These are phyloP conservation scores for Avicennia marina DNA, from an alignment of 257 asterid species.

Conservation along the genomic window DNA sequence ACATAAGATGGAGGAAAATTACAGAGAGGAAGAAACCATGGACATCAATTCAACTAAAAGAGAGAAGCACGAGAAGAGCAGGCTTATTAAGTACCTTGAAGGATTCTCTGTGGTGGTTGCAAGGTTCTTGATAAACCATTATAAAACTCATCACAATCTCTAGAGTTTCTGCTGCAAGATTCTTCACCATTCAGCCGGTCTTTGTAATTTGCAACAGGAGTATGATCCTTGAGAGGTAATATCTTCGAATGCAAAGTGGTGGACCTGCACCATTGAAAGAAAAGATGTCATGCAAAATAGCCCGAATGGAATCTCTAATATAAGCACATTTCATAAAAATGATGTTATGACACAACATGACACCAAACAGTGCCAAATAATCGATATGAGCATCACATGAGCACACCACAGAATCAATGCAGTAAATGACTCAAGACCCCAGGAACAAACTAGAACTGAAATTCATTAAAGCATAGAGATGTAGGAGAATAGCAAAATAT, in stretches of 20 bases:
- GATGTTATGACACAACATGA: no score
- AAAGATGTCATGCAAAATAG: no score
- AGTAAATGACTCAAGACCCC: no score
- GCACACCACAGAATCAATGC: no score
- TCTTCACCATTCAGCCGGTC: constrained; percentile 52
- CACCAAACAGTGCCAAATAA: no score
- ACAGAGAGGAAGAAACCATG: neutral
- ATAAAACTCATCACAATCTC: constrained; percentile 47
- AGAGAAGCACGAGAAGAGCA: neutral
- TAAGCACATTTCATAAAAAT: no score
- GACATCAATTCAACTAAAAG: neutral
- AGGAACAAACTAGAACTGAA: no score
- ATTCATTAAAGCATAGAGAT: no score
- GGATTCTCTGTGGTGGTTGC: constrained; percentile 54
- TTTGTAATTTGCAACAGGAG: constrained; percentile 25
- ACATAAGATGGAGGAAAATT: neutral
- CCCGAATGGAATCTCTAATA: no score
- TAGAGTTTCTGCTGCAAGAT: constrained; percentile 33
- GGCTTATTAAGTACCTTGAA: constrained; percentile 40
- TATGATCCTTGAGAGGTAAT: constrained; percentile 47
- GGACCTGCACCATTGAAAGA: constrained; percentile 37
- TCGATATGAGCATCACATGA: no score
- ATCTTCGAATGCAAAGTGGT: constrained; percentile 66
- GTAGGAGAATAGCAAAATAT: no score
- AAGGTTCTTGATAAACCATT: constrained; percentile 39